These are phyloP conservation scores for Hypoxylon rickii DNA, from an alignment of 495 filamentous ascomycete genomes.

Conservation along the genomic window DNA sequence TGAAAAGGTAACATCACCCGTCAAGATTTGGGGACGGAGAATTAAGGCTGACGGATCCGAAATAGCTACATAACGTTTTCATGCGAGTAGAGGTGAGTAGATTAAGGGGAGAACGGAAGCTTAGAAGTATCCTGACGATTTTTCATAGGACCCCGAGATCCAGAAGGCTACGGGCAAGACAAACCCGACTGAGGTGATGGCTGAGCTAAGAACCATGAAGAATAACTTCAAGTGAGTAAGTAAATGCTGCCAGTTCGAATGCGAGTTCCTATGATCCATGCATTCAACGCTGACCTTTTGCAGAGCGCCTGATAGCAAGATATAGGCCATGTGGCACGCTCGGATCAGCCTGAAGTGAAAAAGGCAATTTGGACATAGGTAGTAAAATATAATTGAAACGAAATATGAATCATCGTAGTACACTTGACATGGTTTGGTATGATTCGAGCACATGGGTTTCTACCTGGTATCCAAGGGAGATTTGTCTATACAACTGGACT, in stretches of 20 bases:
- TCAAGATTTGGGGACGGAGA: background rate
- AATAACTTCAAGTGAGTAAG: slow-evolving; percentile 74
- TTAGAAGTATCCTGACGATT: too few species aligned
- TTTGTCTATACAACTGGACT: background rate
- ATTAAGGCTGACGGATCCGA: slow-evolving; percentile 4
- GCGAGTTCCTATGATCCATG: background rate
- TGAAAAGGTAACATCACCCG: slow-evolving; percentile 72
- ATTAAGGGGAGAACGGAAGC: too few species aligned
- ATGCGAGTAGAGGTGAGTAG: slow-evolving; percentile 86
- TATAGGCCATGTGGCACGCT: too few species aligned
- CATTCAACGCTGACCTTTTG: slow-evolving; percentile 6
- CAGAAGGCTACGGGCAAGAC: slow-evolving; percentile 83
- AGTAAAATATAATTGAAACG: too few species aligned
- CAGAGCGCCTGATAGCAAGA: slow-evolving; percentile 38
- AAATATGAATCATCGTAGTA: too few species aligned
- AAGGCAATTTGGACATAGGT: too few species aligned
- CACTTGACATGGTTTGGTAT: background rate
- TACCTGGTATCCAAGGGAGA: too few species aligned
- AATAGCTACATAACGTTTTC: slow-evolving; percentile 91
- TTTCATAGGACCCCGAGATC: slow-evolving; percentile 73
- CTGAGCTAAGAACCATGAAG: slow-evolving; percentile 87
- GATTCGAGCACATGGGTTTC: too few species aligned
- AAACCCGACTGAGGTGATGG: slow-evolving; percentile 86
- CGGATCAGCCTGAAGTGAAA: too few species aligned
- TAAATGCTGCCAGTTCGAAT: background rate